phyloP scores from a whole-genome alignment of 106 monocot genomes.

The Phalaenopsis equestris region DNA sequence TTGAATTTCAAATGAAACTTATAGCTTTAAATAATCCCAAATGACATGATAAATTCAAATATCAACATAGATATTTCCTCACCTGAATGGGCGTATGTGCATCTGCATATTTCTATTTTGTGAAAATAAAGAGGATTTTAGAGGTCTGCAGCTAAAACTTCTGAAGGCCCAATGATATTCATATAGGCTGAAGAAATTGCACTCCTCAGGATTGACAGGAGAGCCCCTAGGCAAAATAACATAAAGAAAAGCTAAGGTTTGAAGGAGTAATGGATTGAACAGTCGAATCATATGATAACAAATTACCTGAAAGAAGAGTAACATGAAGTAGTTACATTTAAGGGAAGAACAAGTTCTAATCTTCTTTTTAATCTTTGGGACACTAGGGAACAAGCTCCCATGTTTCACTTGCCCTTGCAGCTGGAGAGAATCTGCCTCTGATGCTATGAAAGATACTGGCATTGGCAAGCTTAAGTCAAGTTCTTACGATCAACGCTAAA shows the following conservation, averaged over 20 bases:
- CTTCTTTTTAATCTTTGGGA: conserved; percentile 2
- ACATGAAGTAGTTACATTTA: not conserved
- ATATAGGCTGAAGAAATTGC: not conserved
- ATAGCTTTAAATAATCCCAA: not conserved
- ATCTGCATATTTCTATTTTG: conserved; percentile 5
- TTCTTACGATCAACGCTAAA: not conserved
- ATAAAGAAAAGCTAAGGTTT: not conserved
- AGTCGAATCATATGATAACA: conserved; percentile 2
- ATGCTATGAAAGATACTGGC: not conserved
- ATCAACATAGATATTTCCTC: not conserved
- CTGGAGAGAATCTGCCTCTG: not conserved
- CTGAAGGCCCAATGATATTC: not conserved
- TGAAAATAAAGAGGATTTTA: not conserved
- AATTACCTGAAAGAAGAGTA: not conserved
- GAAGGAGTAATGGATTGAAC: conserved; percentile 1
- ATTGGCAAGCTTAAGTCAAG: not conserved
- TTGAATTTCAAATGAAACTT: not conserved
- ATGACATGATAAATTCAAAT: not conserved
- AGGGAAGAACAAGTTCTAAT: not conserved
- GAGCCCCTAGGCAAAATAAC: not conserved
- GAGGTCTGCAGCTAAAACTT: not conserved
- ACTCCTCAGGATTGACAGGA: not conserved
- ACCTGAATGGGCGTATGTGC: not conserved
- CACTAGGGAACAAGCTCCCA: not conserved
- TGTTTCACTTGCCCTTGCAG: not conserved